Base-by-base conservation (phyloP, 257 asterid species). In the Solanum medicagineum region DNA sequence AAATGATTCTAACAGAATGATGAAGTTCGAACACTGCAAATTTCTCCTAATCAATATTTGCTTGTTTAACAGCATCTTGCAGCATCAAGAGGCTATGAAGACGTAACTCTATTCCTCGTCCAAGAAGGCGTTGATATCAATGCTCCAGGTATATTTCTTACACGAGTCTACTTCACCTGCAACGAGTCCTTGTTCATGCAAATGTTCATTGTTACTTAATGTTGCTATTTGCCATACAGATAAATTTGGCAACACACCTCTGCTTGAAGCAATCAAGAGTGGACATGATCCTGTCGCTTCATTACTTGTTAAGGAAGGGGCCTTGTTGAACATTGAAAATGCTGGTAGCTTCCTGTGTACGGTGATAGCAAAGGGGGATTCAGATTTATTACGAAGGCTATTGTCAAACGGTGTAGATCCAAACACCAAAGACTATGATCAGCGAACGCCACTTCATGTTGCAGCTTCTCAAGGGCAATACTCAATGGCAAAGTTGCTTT, bases 1-100 rank as follows among this genome's bases (percentile, higher is more conserved):
- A 44, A 74, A 1, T 14, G n/a, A 71, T 45, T 54, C 14, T 10
- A 42, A 13, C n/a, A 42, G 55, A 42, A 44, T 8, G 9, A 16
- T 77, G 4, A 51, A 26, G 45, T 77, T 26, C 7, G 55, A 44
- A 22, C 4, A 22, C 15, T 14, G 83, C 10, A 40, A 54, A 47
- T 19, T 59, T 47, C 59, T 22, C 63, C 84, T 88, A 57, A 88
- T 13, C 26, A 32, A 79, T 65, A 22, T 53, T 57, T 47, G 44
- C 42, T 0, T 26, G 6, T 84, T 84, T 3, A 85, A 74, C 94
- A 96, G 99, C 99, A 96, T 90, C 94, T 96, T 87, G 97, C 99
- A 88, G 98, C 99, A 79, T 94, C 98, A 0, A 90, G 86, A 90
- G 99, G 99, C 22, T 90, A 88, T 8, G 97, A 94, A 89, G 98